Evolutionary conservation across 345 rosid species (phyloP), one percentile per base, ranked within the genome.

Genomic region (Eucalyptus cloeziana): DNA sequence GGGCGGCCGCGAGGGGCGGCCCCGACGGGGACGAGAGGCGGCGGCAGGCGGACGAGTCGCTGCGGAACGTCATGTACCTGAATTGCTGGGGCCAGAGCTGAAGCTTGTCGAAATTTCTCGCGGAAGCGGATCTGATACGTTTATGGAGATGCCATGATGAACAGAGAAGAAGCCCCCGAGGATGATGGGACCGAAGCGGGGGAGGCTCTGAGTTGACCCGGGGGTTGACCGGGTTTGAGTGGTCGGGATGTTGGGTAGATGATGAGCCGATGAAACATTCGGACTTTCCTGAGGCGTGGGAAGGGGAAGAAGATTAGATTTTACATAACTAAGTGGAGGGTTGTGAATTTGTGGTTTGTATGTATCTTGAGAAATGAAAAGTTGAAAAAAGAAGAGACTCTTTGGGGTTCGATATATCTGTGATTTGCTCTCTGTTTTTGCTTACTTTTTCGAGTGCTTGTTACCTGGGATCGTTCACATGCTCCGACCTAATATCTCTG

Each of bases 31-130:
- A 91, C 43, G 51, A 76, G 54, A 69, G 89, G n/a, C 81, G 89
- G 33, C 86, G 89, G 27, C 90, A 95, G 89, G 76, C 91, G 8
- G 99, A 97, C 24, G 99, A 96, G 80, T 94, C 99, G 24, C 85
- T 96, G 88, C 95, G 94, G 31, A 95, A 91, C 62, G 97, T 96
- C 85, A 97, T 97, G 99, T 96, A 95, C 94, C 89, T 97, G 54
- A 96, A 93, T 88, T 97, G 99, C 92, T 97, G 99, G 99, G 96
- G 97, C 40, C 99, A 94, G 91, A 94, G 95, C 87, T 93, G 60
- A 86, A n/a, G 13, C 21, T 25, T 5, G 58, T 16, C 19, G 27
- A 19, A 33, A 69, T 69, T 11, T 76, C 13, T 10, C 5, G 12
- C 6, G 83, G 47, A 76, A 76, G 27, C 24, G 47, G 33, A 76